Evolutionary conservation across 2,329 filamentous ascomycete genomes (phyloP).

Genomic region (Aspergillus vadensis): DNA sequence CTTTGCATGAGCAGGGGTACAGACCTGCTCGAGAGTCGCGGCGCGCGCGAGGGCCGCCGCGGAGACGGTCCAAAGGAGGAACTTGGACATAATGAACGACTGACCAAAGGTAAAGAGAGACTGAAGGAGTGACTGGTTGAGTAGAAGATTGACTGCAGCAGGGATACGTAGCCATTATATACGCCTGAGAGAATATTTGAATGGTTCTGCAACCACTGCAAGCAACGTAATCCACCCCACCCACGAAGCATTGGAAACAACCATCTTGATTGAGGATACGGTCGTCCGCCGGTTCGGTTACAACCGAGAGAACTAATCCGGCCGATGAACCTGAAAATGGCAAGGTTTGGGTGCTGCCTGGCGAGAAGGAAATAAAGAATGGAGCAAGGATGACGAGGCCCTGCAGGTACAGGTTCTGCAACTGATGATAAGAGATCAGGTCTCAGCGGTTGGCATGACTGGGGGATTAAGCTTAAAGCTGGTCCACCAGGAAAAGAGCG

Average conservation of each 20-base stretch:
- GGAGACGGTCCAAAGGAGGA: not conserved
- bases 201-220: not conserved
- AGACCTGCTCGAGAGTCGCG: slow-evolving; percentile 1
- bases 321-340: not conserved
- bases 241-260: not conserved
- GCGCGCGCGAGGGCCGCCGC: slow-evolving; percentile 5
- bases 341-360: not conserved
- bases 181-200: not conserved
- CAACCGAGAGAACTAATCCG: not conserved
- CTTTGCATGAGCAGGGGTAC: not conserved
- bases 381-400: not conserved
- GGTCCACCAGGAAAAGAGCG: not conserved
- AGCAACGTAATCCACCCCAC: not conserved
- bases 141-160: not conserved
- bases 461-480: not conserved
- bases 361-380: not conserved
- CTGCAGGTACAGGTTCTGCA: not conserved
- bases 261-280: not conserved
- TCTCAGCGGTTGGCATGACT: not conserved
- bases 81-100: slow-evolving; percentile 7
- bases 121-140: not conserved
- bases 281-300: not conserved
- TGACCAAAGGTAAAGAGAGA: not conserved
- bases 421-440: not conserved
- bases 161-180: not conserved